Base-by-base conservation (phyloP, 2,329 filamentous ascomycete genomes). In the Monosporascus sp. region DNA sequence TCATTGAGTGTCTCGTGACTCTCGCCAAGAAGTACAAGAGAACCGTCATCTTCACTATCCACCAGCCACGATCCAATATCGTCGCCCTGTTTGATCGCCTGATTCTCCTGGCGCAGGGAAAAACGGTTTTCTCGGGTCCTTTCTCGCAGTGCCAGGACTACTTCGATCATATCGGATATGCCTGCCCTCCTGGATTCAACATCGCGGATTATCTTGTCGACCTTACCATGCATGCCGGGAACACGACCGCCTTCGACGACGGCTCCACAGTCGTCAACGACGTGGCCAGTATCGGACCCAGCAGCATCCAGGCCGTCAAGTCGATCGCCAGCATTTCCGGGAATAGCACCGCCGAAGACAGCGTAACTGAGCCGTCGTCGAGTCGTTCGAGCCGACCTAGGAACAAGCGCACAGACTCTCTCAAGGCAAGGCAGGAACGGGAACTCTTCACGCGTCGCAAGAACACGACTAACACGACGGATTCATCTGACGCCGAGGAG, bases 151-250 rank as follows among this genome's bases (percentile, higher is more conserved):
- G 94, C 67, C 94, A 99, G 69, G 77, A 83, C 20, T 99, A 97
- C 68, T 99, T 99, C 64, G 91, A 97, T 66, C 81, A 85, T 47
- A 86, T 96, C 56, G 95, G 94, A 44, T 99, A 97, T 69, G 79
- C 88, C 48, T 99, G 95, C 66, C 94, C 94, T 11, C 88, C 92
- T 24, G 95, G 95, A 2, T 99, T 97, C 81, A 99, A 99, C 66
- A 97, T 99, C 71, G 94, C 94, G 4, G 94, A 99, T 69, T 99
- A 97, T 66, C 82, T 99, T 5, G 92, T 99, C 31, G 94, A 99
- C 69, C 79, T 99, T 41, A 97, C 94, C 0, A 97, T 99, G 93
- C 94, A 99, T 69, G 92, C 91, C 24, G 84, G 89, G 54, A 78
- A 80, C 45, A 81, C 77, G 20, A 75, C 80, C 7, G 73, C 83